These are phyloP conservation scores for Leishmania gerbilli DNA, from an alignment of 208 protist genomes.

Conservation along the genomic window DNA sequence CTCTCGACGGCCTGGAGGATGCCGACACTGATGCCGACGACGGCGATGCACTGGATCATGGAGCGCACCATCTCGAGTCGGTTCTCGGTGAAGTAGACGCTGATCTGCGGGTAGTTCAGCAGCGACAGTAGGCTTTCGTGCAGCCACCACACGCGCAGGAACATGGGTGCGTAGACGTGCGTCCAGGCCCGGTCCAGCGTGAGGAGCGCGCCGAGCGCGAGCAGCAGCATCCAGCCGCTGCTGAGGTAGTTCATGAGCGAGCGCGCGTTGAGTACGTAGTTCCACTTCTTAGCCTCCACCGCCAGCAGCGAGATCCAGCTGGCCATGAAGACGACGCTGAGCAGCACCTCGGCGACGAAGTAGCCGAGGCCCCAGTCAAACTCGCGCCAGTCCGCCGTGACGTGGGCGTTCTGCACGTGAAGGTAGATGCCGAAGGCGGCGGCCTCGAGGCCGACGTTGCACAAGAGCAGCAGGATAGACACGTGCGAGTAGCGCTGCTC, in stretches of 20 bases:
- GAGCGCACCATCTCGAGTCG: constrained; percentile 37
- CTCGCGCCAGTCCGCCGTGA: constrained; percentile 15
- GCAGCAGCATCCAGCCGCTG: constrained; percentile 36
- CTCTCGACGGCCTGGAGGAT: constrained; percentile 41
- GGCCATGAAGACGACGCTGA: constrained; percentile 35
- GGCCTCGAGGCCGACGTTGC: constrained; percentile 31
- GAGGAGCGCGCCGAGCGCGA: constrained; percentile 22
- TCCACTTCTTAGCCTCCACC: constrained; percentile 31
- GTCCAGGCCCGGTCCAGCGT: constrained; percentile 29
- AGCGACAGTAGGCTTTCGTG: constrained; percentile 39
- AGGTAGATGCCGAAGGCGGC: constrained; percentile 40
- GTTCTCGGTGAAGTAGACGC: constrained; percentile 42
- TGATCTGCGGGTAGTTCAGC: constrained; percentile 43
- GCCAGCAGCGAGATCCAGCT: constrained; percentile 34
- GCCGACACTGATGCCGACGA: constrained; percentile 45
- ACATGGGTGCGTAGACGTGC: constrained; percentile 40
- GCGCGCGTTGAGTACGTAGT: constrained; percentile 28
- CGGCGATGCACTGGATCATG: constrained; percentile 43
- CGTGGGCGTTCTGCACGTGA: constrained; percentile 15
- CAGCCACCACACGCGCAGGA: constrained; percentile 43
- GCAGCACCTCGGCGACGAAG: constrained; percentile 33
- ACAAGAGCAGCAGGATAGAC: constrained; percentile 35
- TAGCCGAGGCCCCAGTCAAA: constrained; percentile 36
- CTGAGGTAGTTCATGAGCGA: constrained; percentile 44
- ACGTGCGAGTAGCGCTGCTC: constrained; percentile 50